A percentile compares a stretch with the other conserved stretches of the same genome.
These are phyloP conservation scores for Lippia alba DNA, from an alignment of 305 asterid species.

Conservation along the genomic window DNA sequence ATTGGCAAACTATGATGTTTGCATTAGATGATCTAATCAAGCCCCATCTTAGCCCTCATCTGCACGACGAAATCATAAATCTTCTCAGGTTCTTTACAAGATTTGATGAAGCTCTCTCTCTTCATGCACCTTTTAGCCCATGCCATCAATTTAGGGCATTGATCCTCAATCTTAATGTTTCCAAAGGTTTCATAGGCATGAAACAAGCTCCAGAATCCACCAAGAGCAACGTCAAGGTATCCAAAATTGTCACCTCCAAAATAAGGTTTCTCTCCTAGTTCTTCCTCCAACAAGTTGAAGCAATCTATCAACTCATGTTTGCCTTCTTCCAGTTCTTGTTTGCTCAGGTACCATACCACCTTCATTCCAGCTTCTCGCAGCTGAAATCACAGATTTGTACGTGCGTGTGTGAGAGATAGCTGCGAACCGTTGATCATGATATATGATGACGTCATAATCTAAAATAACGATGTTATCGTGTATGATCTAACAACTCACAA, in stretches of 20 bases:
- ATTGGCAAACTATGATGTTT: too few relatives aligned
- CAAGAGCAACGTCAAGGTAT: conserved; percentile 34
- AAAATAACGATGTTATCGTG: too few relatives aligned
- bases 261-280: conserved; percentile 36
- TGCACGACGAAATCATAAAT: conserved; percentile 22
- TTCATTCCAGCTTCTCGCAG: background rate
- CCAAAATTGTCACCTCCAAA: conserved; percentile 47
- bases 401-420: too few relatives aligned
- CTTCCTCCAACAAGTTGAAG: conserved; percentile 37
- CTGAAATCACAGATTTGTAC: conserved; percentile 18
- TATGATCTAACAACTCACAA: too few relatives aligned
- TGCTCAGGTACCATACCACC: background rate
- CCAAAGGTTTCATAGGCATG: conserved; percentile 32
- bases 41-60: conserved; percentile 21
- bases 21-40: background rate
- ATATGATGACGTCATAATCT: too few relatives aligned
- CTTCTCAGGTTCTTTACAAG: conserved; percentile 32
- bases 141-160: conserved; percentile 38
- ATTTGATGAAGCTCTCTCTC: conserved; percentile 41
- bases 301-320: conserved; percentile 29
- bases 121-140: conserved; percentile 42
- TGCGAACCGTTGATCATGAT: too few relatives aligned
- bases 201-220: conserved; percentile 39
- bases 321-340: conserved; percentile 30
- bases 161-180: conserved; percentile 29